Base-by-base conservation (phyloP, 768 basidiomycete genomes). In the Crepidotus variabilis region DNA sequence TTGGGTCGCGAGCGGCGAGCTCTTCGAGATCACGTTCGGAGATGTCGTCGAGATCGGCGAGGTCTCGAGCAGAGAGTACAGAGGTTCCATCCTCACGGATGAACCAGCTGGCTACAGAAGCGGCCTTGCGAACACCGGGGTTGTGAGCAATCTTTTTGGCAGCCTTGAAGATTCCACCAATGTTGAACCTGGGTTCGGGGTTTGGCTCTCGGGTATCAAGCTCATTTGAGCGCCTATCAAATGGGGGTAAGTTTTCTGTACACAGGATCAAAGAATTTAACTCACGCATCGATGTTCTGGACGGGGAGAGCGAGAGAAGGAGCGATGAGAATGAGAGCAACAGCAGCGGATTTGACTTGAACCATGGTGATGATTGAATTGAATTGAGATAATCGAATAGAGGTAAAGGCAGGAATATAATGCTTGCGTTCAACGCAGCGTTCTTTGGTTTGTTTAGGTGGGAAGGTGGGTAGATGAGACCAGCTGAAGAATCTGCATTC, bases 401-500 rank as follows among this genome's bases (percentile, higher is more conserved):
- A 34, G 47, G 48, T 23, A 13, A 14, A 36, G 46, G 52, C 36
- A 52, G 45, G 45, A 33, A 43, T 43, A 20, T 3, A 11, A 11
- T 43, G 46, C 18, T 34, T 50, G 57, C 51, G 57, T 24, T 61
- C 57, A 58, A 58, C 57, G 57, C 60, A 54, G 46, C 53, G 47
- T 24, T 10, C 33, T 35, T 18, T 49, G 48, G 23, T 32, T 52
- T 32, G 49, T 33, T 35, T 33, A 36, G 14, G 51, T 39, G 56
- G 23, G 51, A 36, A 24, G 35, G 22, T 52, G 43, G 43, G 36
- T 45, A 46, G 47, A 32, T 57, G 60, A 61, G 60, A 55, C 60
- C 60, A 61, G 60, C 60, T 61, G 57, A 53, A 47, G 60, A 58
- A 56, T 51, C 57, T 35, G 24, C 47, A 14, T 51, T 51, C 39